Conservation (phyloP, 768 basidiomycete species). For the Tephrocybe sp. region DNA sequence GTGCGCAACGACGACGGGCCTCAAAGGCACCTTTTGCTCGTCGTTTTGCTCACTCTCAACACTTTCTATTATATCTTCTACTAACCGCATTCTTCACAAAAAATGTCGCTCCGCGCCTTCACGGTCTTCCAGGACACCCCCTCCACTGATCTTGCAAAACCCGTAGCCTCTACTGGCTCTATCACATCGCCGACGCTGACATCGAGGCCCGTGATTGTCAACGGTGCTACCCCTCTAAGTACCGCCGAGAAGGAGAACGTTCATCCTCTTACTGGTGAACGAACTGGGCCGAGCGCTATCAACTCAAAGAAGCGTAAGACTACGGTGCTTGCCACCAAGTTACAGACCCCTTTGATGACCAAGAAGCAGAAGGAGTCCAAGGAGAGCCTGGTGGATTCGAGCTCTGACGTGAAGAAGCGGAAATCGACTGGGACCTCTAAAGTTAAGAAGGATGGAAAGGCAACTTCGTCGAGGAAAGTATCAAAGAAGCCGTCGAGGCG, state of each 20-base stretch:
- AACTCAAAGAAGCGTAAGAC: constrained; percentile 66
- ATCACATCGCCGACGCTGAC: constrained; percentile 25
- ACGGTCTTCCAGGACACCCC: constrained; percentile 63
- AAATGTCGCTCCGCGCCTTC: constrained; percentile 57
- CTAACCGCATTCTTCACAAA: constrained; percentile 8
- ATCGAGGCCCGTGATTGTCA: constrained; percentile 16
- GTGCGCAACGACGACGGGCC: constrained; percentile 10
- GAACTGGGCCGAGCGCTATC: constrained; percentile 35
- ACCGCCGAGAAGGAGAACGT: constrained; percentile 75
- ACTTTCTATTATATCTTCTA: neutral
- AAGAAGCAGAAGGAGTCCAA: constrained; percentile 47
- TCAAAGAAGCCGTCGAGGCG: constrained; percentile 40
- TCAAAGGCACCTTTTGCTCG: constrained; percentile 1
- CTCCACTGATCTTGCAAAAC: constrained; percentile 29
- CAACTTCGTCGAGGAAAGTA: constrained; percentile 31
- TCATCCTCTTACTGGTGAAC: constrained; percentile 70
- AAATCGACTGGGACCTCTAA: constrained; percentile 40
- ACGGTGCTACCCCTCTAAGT: constrained; percentile 29
- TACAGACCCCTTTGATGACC: constrained; percentile 29
- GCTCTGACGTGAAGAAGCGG: constrained; percentile 58
- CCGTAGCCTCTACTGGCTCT: constrained; percentile 27
- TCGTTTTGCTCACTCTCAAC: constrained; percentile 2
- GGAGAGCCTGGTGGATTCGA: constrained; percentile 36
- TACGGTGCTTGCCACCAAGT: constrained; percentile 53
- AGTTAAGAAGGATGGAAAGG: constrained; percentile 37